Evolutionary conservation across 176 grass and related monocot genomes (phyloP), one percentile per base, ranked within the genome.

Genomic region (Canna indica): DNA sequence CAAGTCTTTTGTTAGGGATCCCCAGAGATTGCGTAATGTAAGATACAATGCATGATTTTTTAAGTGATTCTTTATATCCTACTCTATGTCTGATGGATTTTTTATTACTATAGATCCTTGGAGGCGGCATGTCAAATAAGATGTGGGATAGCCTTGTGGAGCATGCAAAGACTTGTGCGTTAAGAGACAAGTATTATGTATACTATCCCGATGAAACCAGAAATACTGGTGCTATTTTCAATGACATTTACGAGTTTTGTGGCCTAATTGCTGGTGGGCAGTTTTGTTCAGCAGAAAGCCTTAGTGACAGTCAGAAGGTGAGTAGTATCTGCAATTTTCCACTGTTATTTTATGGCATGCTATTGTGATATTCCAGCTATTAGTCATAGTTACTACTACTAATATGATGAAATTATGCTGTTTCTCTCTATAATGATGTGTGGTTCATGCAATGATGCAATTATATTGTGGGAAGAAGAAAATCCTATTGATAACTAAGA

Each of bases 61-160:
- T 11, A 8, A 20, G 22, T 4, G 36, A 15, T 17, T 64, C 22
- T 25, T 17, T 72, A 34, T 45, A 13, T 26, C 13, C 6, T 29
- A 27, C 11, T 30, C 59, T 32, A n/a, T n/a, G 15, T 33, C 59
- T 33, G 7, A 32, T 62, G 59, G 14, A 17, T 62, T 32, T 7
- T 25, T 36, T 57, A 18, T 24, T 34, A 1, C 54, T 76, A 50
- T 78, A 72, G 70, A 72, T 72, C 70, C 70, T 72, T 56, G 69
- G 69, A 54, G 32, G 69, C 38, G 70, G 70, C 29, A 72, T 72
- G 70, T 57, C 70, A 72, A 72, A 72, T 25, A 72, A 72, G 15
- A 72, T 72, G 70, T 72, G 70, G 70, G 70, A 72, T 18, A 57
- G 0, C 32, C 70, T 72, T 12, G 50, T 72, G 29, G 70, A 72